phyloP scores from a whole-genome alignment of 371 early-diverging fungal species.

The Sporodiniella umbellata region DNA sequence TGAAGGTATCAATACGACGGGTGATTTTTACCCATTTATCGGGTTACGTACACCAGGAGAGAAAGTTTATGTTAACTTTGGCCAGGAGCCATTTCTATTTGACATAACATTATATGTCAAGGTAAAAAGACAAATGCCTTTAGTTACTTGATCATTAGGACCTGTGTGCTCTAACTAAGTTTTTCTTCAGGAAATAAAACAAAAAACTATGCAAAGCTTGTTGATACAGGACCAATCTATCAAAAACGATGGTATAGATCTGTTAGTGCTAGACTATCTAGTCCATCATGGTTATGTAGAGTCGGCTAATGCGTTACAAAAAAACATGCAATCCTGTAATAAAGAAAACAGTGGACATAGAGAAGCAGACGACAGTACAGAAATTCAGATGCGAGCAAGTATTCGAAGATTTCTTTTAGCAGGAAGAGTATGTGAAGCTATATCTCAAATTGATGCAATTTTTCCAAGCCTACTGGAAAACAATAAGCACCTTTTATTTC shows the following conservation, averaged over 20 bases:
- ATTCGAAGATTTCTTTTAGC: slow-evolving; percentile 37
- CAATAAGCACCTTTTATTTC: slow-evolving; percentile 62
- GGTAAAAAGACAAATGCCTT: slow-evolving; percentile 25
- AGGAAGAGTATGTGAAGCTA: slow-evolving; percentile 70
- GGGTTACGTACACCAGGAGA: slow-evolving; percentile 91
- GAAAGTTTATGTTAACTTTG: slow-evolving; percentile 88
- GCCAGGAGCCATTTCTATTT: slow-evolving; percentile 77
- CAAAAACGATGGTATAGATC: slow-evolving; percentile 27
- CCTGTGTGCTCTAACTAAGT: background rate
- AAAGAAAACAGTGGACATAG: background rate
- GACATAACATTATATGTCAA: slow-evolving; percentile 80
- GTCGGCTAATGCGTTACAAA: slow-evolving; percentile 64
- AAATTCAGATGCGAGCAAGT: background rate
- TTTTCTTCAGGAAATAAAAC: slow-evolving; percentile 1
- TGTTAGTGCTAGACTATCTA: slow-evolving; percentile 71
- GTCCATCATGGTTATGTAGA: slow-evolving; percentile 74
- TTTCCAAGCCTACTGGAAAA: slow-evolving; percentile 60
- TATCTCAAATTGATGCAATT: slow-evolving; percentile 46
- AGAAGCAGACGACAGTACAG: background rate
- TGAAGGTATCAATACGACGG: slow-evolving; percentile 4
- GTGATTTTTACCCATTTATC: slow-evolving; percentile 75
- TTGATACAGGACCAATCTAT: slow-evolving; percentile 20
- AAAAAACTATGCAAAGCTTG: background rate
- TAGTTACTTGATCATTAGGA: background rate
- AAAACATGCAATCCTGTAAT: slow-evolving; percentile 20